A percentile compares a stretch with the other conserved stretches of the same genome.
Conservation (phyloP, 1,284 basidiomycete species). For the Earliella scabrosa region DNA sequence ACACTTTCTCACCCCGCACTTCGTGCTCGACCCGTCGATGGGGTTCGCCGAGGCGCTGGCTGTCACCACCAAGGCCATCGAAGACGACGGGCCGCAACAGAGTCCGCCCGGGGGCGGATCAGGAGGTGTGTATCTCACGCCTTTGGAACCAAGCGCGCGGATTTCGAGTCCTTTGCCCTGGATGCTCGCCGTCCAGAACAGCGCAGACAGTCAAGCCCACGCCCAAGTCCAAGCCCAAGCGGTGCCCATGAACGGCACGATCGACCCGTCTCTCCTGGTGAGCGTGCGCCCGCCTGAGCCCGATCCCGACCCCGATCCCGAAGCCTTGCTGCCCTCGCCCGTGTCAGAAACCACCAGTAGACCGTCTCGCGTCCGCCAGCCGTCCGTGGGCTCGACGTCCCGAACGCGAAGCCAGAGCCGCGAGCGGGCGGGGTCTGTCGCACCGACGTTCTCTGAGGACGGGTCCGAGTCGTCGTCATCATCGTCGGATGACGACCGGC, state of each 20-base stretch:
- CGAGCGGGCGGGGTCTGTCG: no score
- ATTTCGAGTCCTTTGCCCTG: background rate
- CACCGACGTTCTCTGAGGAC: no score
- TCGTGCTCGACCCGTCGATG: no score
- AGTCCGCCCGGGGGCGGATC: no score
- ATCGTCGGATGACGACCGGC: background rate
- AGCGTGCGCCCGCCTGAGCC: background rate
- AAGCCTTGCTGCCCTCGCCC: no score
- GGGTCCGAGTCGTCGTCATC: background rate
- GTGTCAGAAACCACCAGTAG: no score
- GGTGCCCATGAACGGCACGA: conserved; percentile 23
- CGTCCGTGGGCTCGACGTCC: no score
- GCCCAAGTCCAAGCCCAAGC: no score
- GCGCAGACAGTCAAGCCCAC: background rate
- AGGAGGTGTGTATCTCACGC: conserved; percentile 2
- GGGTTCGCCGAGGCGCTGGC: no score
- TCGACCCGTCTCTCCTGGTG: conserved; percentile 31
- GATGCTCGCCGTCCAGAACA: background rate
- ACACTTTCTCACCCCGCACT: background rate
- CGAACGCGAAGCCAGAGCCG: no score
- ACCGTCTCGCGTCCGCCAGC: no score
- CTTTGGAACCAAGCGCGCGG: background rate
- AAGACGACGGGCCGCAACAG: no score
- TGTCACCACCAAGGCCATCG: conserved; percentile 1
- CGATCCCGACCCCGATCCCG: background rate